These are phyloP conservation scores for Plenodomus tracheiphilus DNA, from an alignment of 2,329 filamentous ascomycete species.

Conservation along the genomic window DNA sequence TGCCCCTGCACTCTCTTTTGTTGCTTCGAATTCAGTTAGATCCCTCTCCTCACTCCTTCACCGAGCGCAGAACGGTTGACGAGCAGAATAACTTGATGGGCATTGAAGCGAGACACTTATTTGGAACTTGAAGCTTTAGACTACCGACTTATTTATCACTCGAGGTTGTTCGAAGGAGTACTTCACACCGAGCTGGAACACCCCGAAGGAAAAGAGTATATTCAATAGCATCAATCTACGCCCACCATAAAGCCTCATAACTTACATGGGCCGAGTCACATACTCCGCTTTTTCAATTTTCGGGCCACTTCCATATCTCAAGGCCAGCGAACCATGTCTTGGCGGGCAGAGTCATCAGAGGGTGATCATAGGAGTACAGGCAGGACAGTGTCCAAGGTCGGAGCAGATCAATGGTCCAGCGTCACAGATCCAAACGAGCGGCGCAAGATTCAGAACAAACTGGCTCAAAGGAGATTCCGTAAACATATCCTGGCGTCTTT, in stretches of 20 bases:
- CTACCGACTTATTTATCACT: no score
- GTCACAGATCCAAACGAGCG: slow-evolving; percentile 72
- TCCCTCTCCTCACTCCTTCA: no score
- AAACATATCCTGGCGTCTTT: slow-evolving; percentile 16
- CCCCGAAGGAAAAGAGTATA: no score
- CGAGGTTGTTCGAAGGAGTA: no score
- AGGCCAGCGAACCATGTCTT: slow-evolving; percentile 15
- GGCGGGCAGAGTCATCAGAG: slow-evolving; percentile 20
- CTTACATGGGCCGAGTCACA: not conserved
- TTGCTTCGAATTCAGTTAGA: no score
- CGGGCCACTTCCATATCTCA: slow-evolving; percentile 22
- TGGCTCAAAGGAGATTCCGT: slow-evolving; percentile 78
- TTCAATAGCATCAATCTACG: not conserved
- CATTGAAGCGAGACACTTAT: no score
- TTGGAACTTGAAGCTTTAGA: no score
- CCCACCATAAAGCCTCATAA: not conserved
- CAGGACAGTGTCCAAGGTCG: not conserved
- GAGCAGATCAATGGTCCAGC: slow-evolving; percentile 67
- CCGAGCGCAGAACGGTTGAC: no score
- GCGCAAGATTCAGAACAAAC: slow-evolving; percentile 74
- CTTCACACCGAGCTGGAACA: no score
- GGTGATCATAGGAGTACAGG: not conserved
- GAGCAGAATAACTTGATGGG: no score
- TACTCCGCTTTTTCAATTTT: not conserved
- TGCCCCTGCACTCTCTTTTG: no score